A percentile compares a stretch with the other conserved stretches of the same genome.
phyloP scores from a whole-genome alignment of 495 filamentous ascomycete genomes.

The Penicillium bovifimosum region DNA sequence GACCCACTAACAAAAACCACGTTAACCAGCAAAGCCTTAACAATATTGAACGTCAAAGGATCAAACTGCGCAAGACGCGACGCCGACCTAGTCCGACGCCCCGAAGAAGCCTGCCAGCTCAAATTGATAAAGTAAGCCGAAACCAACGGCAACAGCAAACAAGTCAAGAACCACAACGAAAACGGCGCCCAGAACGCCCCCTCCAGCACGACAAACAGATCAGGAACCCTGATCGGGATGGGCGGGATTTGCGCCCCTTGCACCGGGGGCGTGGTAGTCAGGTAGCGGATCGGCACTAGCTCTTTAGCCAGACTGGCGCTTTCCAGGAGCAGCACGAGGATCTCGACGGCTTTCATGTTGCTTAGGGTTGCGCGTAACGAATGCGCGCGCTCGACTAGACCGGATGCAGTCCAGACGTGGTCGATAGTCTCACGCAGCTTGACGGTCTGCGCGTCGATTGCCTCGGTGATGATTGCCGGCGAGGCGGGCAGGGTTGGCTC shows the following conservation, averaged over 20 bases:
- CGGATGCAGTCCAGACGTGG: constrained; percentile 38
- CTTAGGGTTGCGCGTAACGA: constrained; percentile 56
- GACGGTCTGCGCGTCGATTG: constrained; percentile 67
- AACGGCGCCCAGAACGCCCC: constrained; percentile 77
- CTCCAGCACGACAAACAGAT: constrained; percentile 76
- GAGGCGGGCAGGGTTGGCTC: constrained; percentile 61
- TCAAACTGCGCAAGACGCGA: constrained; percentile 58
- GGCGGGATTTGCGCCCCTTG: constrained; percentile 29
- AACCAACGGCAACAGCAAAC: constrained; percentile 59
- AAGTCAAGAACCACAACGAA: constrained; percentile 70
- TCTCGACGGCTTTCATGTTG: constrained; percentile 61
- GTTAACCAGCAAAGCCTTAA: constrained; percentile 74
- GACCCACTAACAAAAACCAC: constrained; percentile 69
- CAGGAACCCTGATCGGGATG: constrained; percentile 64
- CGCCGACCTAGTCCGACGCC: constrained; percentile 20
- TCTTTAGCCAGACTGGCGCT: constrained; percentile 43
- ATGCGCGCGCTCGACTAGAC: constrained; percentile 42
- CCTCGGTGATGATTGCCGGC: constrained; percentile 75
- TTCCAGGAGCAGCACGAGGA: constrained; percentile 57
- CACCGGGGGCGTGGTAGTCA: constrained; percentile 63
- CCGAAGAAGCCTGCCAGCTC: constrained; percentile 41
- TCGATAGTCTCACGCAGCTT: constrained; percentile 51
- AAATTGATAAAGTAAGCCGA: constrained; percentile 87
- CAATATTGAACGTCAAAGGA: constrained; percentile 81
- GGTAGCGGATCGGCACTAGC: constrained; percentile 56